Base-by-base conservation (phyloP, 1,139 yeast genomes). In the Zygosaccharomyces pseudobailii region DNA sequence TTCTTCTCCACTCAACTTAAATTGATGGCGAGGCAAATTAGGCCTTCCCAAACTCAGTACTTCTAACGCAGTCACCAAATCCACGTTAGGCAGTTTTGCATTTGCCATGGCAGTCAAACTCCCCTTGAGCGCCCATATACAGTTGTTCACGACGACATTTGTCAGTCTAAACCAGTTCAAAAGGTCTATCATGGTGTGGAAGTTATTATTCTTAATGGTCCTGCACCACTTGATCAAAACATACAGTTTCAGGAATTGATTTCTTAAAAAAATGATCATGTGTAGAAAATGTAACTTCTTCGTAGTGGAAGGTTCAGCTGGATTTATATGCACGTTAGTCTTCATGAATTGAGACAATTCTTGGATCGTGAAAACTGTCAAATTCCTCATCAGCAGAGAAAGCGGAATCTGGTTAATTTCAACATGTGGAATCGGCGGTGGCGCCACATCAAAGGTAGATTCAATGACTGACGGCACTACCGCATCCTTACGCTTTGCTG, bases 11-110 rank as follows among this genome's bases (percentile, higher is more conserved):
- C 60, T 56, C 30, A 57, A 39, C 37, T 52, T 55, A 56, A 82
- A 79, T 54, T 78, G 76, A 61, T 84, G 82, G 10, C 47, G 46
- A 2, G 90, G 84, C 38, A 87, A 72, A 42, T 80, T 80, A 2
- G 97, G 96, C 54, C 86, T 72, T 3, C 96, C 95, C 40, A 79
- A 74, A 35, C 82, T 76, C 43, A 89, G 71, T 1, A 92, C 96
- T 61, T 92, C 95, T 55, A 92, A 71, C 2, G 96, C 88, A 0
- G 97, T 89, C 36, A 81, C 76, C 30, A 92, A 67, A 65, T 92
- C 97, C 0, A 96, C 92, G 65, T 88, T 87, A 6, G 96, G 95
- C 50, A 90, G 69, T 60, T 88, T 87, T 1, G 97, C 97, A 19
- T 90, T 87, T 5, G 82, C 74, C 51, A 89, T 73, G 32, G 84